A percentile compares a stretch with the other conserved stretches of the same genome.
Evolutionary conservation across 345 rosid genomes (phyloP).

Genomic region (Populus davidiana): DNA sequence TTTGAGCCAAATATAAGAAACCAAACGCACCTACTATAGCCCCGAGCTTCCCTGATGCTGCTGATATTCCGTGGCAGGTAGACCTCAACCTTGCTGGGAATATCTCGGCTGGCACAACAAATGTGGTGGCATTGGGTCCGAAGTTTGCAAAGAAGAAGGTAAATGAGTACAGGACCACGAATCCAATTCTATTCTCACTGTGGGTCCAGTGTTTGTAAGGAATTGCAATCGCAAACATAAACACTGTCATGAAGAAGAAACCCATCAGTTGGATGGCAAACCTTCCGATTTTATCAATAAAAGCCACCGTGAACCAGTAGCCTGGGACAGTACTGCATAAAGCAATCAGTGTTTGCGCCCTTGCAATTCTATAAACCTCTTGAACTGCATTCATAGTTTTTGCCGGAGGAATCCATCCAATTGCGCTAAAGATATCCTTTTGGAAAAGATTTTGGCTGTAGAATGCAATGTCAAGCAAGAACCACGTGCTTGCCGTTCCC

Average conservation of each 20-base stretch:
- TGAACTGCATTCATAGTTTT: slow-evolving; percentile 72
- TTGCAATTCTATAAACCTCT: slow-evolving; percentile 67
- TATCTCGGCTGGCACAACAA: slow-evolving; percentile 83
- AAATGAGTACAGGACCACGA: slow-evolving; percentile 60
- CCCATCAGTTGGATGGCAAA: slow-evolving; percentile 82
- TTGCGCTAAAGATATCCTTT: slow-evolving; percentile 77
- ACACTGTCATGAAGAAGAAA: slow-evolving; percentile 88
- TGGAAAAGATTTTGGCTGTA: slow-evolving; percentile 85
- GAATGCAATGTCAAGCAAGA: slow-evolving; percentile 79
- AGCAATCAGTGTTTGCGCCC: slow-evolving; percentile 84
- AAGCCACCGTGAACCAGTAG: slow-evolving; percentile 76
- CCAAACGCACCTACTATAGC: slow-evolving; percentile 93
- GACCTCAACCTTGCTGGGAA: slow-evolving; percentile 87
- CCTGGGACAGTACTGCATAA: slow-evolving; percentile 79
- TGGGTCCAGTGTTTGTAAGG: slow-evolving; percentile 85
- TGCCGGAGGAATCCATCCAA: slow-evolving; percentile 82
- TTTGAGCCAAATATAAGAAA: slow-evolving; percentile 76
- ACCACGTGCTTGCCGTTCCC: slow-evolving; percentile 82
- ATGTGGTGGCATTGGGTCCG: slow-evolving; percentile 87
- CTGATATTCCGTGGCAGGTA: slow-evolving; percentile 89
- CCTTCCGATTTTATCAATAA: slow-evolving; percentile 67
- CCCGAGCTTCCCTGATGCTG: slow-evolving; percentile 77
- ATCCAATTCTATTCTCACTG: slow-evolving; percentile 65
- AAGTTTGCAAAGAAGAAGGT: slow-evolving; percentile 90
- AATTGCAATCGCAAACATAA: slow-evolving; percentile 81